Conservation (phyloP, 768 basidiomycete species). For the Termitomyces sp. region DNA sequence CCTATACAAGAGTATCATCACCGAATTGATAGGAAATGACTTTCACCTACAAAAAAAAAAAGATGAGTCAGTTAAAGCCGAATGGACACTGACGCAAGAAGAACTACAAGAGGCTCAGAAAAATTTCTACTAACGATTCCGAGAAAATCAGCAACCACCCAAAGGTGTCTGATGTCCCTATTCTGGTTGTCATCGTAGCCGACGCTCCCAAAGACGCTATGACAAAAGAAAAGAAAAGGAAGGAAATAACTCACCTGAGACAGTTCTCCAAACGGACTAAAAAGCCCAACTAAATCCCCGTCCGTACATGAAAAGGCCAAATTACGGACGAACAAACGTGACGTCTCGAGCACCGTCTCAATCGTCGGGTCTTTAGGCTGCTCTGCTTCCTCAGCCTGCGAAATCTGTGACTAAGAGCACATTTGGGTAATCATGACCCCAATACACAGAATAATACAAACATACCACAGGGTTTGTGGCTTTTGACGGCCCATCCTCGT, state of each 20-base stretch:
- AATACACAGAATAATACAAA: background rate
- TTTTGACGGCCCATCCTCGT: constrained; percentile 31
- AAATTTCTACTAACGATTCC: constrained; percentile 54
- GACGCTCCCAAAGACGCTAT: background rate
- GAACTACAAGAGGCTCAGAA: constrained; percentile 26
- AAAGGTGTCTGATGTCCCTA: constrained; percentile 40
- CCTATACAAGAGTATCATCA: constrained; percentile 48
- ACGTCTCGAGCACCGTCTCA: constrained; percentile 63
- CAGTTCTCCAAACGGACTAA: constrained; percentile 64
- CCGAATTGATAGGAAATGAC: constrained; percentile 5
- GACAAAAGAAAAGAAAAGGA: constrained; percentile 4
- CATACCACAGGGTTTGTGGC: background rate
- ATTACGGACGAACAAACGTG: constrained; percentile 90
- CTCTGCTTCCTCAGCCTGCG: background rate
- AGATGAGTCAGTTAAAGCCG: background rate
- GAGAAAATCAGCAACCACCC: constrained; percentile 27
- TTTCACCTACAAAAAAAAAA: constrained; percentile 31
- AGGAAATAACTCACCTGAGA: constrained; percentile 55
- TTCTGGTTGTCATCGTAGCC: constrained; percentile 38
- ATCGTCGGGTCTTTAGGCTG: constrained; percentile 29
- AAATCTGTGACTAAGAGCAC: background rate
- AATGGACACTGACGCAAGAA: background rate
- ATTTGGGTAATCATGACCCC: background rate
- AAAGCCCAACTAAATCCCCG: constrained; percentile 58
- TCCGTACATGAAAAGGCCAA: constrained; percentile 82